Percentiles rank a stretch among this genome's conserved stretches.
These are phyloP conservation scores for Fusarium udum DNA, from an alignment of 2,329 filamentous ascomycete genomes.

Conservation along the genomic window DNA sequence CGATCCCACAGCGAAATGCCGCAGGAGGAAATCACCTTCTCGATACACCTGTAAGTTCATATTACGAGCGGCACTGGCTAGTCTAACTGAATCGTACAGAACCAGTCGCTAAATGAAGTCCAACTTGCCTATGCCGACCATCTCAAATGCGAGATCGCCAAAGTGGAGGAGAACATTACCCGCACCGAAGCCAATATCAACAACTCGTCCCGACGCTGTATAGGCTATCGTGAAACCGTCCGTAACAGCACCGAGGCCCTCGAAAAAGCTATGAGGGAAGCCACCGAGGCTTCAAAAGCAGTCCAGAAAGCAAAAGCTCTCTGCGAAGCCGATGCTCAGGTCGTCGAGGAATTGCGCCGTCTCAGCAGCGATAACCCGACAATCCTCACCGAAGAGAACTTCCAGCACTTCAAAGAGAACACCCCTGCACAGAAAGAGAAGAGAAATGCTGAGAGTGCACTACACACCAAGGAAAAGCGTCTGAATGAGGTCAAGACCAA, in stretches of 20 bases:
- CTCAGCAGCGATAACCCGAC: not conserved
- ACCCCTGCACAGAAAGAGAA: not conserved
- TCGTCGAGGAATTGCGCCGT: not conserved
- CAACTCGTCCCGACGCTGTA: not conserved
- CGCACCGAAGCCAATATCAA: not conserved
- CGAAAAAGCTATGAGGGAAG: not conserved
- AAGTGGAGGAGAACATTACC: not conserved
- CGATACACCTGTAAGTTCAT: not conserved
- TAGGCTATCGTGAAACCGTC: not conserved
- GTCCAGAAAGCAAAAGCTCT: not conserved
- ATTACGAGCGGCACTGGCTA: accelerated
- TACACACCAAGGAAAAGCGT: not conserved
- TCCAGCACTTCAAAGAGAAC: accelerated
- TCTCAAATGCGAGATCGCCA: not conserved
- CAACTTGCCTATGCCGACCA: not conserved
- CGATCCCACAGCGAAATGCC: not conserved
- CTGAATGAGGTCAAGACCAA: not conserved
- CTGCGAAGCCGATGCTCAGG: not conserved
- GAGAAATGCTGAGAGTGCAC: accelerated
- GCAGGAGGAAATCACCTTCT: not conserved
- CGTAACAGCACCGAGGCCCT: accelerated
- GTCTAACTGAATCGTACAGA: not conserved
- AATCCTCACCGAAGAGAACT: not conserved
- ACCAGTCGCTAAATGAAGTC: not conserved
- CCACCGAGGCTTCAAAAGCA: not conserved